Base-by-base conservation (phyloP, 495 filamentous ascomycete genomes). In the Talaromyces borbonicus region DNA sequence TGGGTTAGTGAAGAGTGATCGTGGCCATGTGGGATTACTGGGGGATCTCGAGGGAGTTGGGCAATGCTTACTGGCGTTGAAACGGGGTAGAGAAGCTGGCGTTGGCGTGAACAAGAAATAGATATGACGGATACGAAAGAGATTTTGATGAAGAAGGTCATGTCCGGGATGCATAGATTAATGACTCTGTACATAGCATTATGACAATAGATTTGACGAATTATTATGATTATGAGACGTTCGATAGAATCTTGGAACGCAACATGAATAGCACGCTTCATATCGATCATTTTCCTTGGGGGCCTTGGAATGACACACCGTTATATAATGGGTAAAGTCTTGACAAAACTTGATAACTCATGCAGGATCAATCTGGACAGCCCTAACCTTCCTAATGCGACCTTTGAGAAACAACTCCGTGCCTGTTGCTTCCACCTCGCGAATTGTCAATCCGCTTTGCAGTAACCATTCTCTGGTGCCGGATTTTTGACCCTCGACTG, bases 31-130 rank as follows among this genome's bases (percentile, higher is more conserved):
- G 16, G 83, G 81, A 3, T 65, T 96, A 50, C 55, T 96, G 24
- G 89, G 89, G 0, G 90, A 97, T 69, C 60, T 95, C 46, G 80
- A 84, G 53, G 86, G 78, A 0, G 81, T 95, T 1, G 90, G 89
- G 0, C 75, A 70, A 56, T 87, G 83, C 57, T 49, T 96, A 15
- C 59, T 62, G 47, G 85, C 81, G 12, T 60, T 97, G 15, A 49
- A 81, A 0, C 68, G 64, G 43, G 89, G 78, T 5, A 68, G 88
- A 44, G 69, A 62, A 50, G 82, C 78, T 61, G 85, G 86, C 0
- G 81, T 90, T 49, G 87, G 83, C 12, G 52, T 38, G 14, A 16
- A 36, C 12, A 1, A 2, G 14, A 11, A 16, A 36, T 8, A 11
- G 20, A 7, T 14, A 26, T 26, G 38, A 23, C 0, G 15, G 9